These are phyloP conservation scores for Coemansia sp. DNA, from an alignment of 192 early-diverging fungal genomes.

Conservation along the genomic window DNA sequence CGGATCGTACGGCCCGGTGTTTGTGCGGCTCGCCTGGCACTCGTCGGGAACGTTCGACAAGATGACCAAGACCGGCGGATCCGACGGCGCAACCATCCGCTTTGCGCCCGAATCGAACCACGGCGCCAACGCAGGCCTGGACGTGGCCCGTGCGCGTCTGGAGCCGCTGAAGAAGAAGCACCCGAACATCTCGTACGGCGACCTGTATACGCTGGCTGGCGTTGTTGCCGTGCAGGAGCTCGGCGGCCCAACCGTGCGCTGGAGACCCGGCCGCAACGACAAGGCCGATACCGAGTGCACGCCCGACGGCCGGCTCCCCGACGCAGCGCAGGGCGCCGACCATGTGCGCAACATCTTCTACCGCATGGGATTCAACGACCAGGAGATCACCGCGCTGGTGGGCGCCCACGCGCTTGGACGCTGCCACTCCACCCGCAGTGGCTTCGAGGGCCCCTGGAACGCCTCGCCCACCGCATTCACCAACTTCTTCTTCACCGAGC, in stretches of 20 bases:
- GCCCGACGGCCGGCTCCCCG: slow-evolving; percentile 80
- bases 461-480: slow-evolving; percentile 85
- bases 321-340: slow-evolving; percentile 63
- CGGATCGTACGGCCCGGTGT: slow-evolving; percentile 76
- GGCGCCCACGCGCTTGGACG: slow-evolving; percentile 80
- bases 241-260: slow-evolving; percentile 75
- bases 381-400: slow-evolving; percentile 80
- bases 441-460: slow-evolving; percentile 90
- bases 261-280: slow-evolving; percentile 70
- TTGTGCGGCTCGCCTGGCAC: slow-evolving; percentile 87
- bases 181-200: slow-evolving; percentile 81
- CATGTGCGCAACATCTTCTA: slow-evolving; percentile 81
- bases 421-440: slow-evolving; percentile 74
- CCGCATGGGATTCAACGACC: slow-evolving; percentile 78
- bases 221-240: slow-evolving; percentile 75
- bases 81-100: slow-evolving; percentile 77
- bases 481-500: slow-evolving; percentile 84
- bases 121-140: slow-evolving; percentile 77
- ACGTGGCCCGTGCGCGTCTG: slow-evolving; percentile 69
- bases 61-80: slow-evolving; percentile 69
- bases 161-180: slow-evolving; percentile 78
- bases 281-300: slow-evolving; percentile 52
- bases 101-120: slow-evolving; percentile 65
- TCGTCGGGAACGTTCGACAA: slow-evolving; percentile 76
- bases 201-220: slow-evolving; percentile 81